Evolutionary conservation across 2,329 filamentous ascomycete species (phyloP).

Genomic region (Verticillium klebahnii): DNA sequence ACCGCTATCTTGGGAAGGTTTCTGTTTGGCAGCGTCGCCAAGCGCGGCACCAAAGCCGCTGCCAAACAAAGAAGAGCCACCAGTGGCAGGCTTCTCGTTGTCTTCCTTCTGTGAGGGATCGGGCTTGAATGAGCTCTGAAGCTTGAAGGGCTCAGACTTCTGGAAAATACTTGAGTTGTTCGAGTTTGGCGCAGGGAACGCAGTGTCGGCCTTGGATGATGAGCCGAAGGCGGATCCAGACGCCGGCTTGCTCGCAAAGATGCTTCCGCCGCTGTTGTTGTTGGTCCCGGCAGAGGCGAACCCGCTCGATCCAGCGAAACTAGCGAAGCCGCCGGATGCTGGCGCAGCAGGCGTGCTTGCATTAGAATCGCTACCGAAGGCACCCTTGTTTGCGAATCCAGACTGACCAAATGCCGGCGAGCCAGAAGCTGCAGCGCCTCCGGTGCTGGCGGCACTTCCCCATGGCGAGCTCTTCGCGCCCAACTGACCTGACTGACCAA

Average conservation of each 20-base stretch:
- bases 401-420: conserved; percentile 51
- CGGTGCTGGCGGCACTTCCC: conserved; percentile 31
- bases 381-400: conserved; percentile 38
- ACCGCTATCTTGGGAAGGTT: conserved; percentile 43
- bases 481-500: conserved; percentile 47
- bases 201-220: conserved; percentile 24
- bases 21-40: conserved; percentile 37
- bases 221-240: conserved; percentile 24
- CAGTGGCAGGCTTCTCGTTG: conserved; percentile 41
- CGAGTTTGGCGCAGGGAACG: conserved; percentile 33
- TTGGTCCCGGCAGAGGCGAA: conserved; percentile 45
- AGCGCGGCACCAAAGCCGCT: conserved; percentile 56
- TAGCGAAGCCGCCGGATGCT: conserved; percentile 44
- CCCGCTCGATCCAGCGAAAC: conserved; percentile 49
- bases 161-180: conserved; percentile 34
- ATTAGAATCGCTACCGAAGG: conserved; percentile 28
- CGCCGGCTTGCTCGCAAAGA: conserved; percentile 34
- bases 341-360: conserved; percentile 22
- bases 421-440: conserved; percentile 22
- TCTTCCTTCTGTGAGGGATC: conserved; percentile 60
- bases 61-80: conserved; percentile 54
- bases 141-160: conserved; percentile 49
- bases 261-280: conserved; percentile 26
- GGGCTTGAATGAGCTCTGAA: conserved; percentile 63
- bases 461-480: conserved; percentile 50